Percentiles rank a stretch among this genome's conserved stretches.
Evolutionary conservation across 164 flowering plant genomes (phyloP).

Genomic region (Chimonanthus salicifolius): DNA sequence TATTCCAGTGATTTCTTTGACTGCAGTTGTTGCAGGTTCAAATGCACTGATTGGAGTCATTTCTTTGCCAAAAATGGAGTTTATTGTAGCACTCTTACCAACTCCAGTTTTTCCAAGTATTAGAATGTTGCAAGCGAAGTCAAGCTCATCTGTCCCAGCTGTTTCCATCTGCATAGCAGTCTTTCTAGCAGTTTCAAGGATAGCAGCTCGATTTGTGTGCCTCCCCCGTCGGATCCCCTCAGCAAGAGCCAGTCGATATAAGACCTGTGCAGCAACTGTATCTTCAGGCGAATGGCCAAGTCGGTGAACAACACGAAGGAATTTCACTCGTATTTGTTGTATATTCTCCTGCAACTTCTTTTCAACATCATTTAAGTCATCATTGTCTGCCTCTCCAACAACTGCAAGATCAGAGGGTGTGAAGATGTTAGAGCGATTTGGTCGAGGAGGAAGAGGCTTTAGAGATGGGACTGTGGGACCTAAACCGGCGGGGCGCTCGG

Average conservation of each 20-base stretch:
- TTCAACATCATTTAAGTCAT: conserved; percentile 64
- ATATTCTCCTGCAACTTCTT: conserved; percentile 67
- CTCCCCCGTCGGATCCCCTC: conserved; percentile 43
- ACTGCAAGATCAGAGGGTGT: conserved; percentile 25
- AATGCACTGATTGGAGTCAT: conserved; percentile 63
- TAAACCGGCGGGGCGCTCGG: conserved; percentile 91
- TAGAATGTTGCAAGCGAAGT: conserved; percentile 68
- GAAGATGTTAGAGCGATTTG: conserved; percentile 44
- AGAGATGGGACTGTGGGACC: conserved; percentile 62
- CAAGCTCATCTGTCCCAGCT: conserved; percentile 49
- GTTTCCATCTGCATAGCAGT: conserved; percentile 62
- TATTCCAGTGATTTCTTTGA: conserved; percentile 55
- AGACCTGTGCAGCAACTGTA: conserved; percentile 71
- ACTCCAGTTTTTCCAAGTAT: conserved; percentile 89
- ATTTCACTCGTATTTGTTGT: conserved; percentile 70
- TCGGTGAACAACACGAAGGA: conserved; percentile 74
- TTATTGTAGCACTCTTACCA: conserved; percentile 97
- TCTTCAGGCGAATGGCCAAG: conserved; percentile 80
- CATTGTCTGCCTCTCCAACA: conserved; percentile 44
- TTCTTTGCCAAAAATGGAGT: conserved; percentile 81
- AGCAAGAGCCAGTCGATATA: conserved; percentile 65
- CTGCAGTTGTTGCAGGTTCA: conserved; percentile 56
- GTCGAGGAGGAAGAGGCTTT: conserved; percentile 50
- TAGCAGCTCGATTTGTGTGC: conserved; percentile 42
- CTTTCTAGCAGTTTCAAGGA: conserved; percentile 62